Conservation (phyloP, 2,329 filamentous ascomycete species). For the Aspergillus tamarii region DNA sequence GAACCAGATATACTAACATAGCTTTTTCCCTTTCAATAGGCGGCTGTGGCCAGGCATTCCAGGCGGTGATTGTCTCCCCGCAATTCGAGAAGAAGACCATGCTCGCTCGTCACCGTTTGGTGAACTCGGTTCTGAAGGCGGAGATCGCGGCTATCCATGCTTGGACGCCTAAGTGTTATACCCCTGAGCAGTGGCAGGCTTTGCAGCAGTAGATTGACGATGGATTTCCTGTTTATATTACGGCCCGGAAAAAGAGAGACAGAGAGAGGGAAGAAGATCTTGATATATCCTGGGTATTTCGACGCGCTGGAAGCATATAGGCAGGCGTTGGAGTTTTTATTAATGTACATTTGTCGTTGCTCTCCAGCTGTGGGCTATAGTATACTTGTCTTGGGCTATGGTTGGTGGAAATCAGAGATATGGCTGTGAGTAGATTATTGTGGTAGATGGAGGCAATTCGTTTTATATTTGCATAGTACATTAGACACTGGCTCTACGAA, state of each 20-base stretch:
- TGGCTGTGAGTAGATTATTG: neutral
- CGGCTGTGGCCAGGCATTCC: conserved; percentile 72
- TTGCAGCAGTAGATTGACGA: conserved; percentile 50
- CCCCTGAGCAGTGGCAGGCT: conserved; percentile 83
- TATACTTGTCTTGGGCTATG: conserved; percentile 6
- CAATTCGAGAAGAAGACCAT: conserved; percentile 73
- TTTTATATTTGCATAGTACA: neutral
- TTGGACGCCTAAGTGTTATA: conserved; percentile 93
- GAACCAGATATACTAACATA: neutral
- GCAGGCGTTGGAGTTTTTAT: conserved; percentile 23
- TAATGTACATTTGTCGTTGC: conserved; percentile 18
- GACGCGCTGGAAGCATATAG: conserved; percentile 18
- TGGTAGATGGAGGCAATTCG: neutral
- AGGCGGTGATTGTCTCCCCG: conserved; percentile 71
- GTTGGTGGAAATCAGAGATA: conserved; percentile 12
- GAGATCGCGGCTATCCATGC: conserved; percentile 92
- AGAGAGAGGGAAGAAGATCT: neutral
- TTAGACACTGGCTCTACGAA: conserved; percentile 6
- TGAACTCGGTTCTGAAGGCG: conserved; percentile 79
- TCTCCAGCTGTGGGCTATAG: conserved; percentile 11
- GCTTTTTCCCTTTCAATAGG: conserved; percentile 46
- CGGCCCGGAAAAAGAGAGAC: neutral
- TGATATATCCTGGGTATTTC: conserved; percentile 19
- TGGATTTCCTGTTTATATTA: neutral
- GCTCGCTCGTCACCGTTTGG: conserved; percentile 81